These are phyloP conservation scores for Penicillium paradoxum DNA, from an alignment of 495 filamentous ascomycete species.

Conservation along the genomic window DNA sequence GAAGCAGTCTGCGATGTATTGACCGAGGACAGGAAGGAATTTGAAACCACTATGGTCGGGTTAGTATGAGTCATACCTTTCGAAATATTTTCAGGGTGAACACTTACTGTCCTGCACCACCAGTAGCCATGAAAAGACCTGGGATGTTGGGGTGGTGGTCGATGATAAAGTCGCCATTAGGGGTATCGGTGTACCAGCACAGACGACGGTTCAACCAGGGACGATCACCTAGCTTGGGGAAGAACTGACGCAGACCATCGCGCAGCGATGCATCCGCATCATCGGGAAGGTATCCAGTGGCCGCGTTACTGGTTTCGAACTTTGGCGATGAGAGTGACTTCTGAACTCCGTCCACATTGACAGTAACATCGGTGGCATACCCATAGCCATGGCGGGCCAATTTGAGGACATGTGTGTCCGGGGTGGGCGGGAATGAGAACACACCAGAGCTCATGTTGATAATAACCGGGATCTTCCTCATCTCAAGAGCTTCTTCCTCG, in stretches of 20 bases:
- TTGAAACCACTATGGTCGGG: conserved; percentile 56
- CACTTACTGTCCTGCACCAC: conserved; percentile 64
- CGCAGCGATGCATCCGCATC: conserved; percentile 57
- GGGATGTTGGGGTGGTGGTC: conserved; percentile 59
- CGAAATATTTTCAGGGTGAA: conserved; percentile 20
- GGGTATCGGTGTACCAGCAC: conserved; percentile 55
- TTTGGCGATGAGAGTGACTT: conserved; percentile 26
- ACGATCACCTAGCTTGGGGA: conserved; percentile 54
- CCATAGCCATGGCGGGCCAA: conserved; percentile 70
- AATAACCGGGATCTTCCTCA: conserved; percentile 27
- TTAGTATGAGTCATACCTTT: too few species aligned
- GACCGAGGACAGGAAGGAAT: conserved; percentile 72
- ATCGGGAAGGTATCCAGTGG: conserved; percentile 37
- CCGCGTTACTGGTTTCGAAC: conserved; percentile 26
- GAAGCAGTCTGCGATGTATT: conserved; percentile 61
- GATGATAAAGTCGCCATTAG: conserved; percentile 69
- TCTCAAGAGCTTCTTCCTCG: conserved; percentile 12
- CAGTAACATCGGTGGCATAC: conserved; percentile 48
- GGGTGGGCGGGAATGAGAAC: conserved; percentile 66
- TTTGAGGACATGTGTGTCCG: conserved; percentile 56
- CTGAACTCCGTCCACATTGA: conserved; percentile 10
- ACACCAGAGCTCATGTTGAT: conserved; percentile 67
- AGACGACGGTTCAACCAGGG: conserved; percentile 48
- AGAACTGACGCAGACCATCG: conserved; percentile 50
- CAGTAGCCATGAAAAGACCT: conserved; percentile 68